Evolutionary conservation across 225 moss, liverwort and hornwort species (phyloP).

Genomic region (Sphagnum tenellum): DNA sequence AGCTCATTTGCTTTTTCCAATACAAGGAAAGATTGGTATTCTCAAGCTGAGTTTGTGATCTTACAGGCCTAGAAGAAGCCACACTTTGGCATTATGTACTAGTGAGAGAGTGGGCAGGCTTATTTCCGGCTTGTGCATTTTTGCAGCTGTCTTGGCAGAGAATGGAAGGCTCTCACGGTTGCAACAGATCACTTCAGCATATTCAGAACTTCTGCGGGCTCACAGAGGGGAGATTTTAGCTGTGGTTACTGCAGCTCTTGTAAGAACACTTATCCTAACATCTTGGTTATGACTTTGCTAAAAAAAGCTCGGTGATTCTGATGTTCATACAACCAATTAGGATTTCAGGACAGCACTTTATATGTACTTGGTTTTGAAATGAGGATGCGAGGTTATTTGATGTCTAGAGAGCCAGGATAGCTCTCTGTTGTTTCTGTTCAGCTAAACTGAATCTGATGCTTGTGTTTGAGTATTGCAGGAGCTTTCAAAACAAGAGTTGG

Average conservation of each 20-base stretch:
- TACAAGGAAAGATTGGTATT: background rate
- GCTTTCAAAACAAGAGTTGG: slow-evolving; percentile 54
- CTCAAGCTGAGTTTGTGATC: background rate
- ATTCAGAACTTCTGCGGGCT: slow-evolving; percentile 69
- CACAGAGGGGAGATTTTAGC: slow-evolving; percentile 85
- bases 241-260: slow-evolving; percentile 65
- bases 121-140: background rate
- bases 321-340: too few relatives aligned
- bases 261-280: slow-evolving; percentile 43
- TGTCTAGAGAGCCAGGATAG: too few relatives aligned
- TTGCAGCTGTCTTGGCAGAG: slow-evolving; percentile 59
- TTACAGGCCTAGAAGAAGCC: too few relatives aligned
- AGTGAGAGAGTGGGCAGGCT: background rate
- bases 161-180: slow-evolving; percentile 53
- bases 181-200: slow-evolving; percentile 33
- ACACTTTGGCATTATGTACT: too few relatives aligned
- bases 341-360: too few relatives aligned
- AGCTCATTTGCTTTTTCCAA: background rate
- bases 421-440: too few relatives aligned
- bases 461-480: slow-evolving; percentile 21
- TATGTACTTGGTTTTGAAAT: too few relatives aligned
- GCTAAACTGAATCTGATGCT: too few relatives aligned
- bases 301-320: too few relatives aligned
- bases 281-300: too few relatives aligned
- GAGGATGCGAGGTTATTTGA: too few relatives aligned